Evolutionary conservation across 257 asterid species (phyloP), one percentile per base, ranked within the genome.

Genomic region (Scutellaria minor): DNA sequence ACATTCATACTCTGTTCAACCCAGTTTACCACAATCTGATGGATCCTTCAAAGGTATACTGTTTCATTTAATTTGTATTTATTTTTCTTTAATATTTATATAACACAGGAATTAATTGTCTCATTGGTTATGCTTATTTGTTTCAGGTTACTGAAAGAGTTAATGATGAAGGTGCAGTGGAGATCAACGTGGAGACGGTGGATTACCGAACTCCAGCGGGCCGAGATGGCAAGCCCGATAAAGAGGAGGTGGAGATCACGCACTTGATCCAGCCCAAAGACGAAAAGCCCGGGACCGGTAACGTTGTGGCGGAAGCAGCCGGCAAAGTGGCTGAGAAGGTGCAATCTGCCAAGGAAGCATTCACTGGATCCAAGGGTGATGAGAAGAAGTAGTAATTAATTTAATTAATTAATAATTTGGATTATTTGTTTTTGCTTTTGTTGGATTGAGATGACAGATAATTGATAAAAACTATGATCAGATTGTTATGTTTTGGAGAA

Each of bases 141-240:
- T 15, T 45, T 13, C 72, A 79, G 85, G 86, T 41, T 37, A 75
- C n/a, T 0, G 80, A 76, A 62, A 65, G 20, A 41, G 54, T 59
- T 14, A 80, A 78, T 27, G 75, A 78, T 22, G 86, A 71, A 1
- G 84, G 87, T 1, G 78, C 65, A 11, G 74, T 3, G 60, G 86
- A 85, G 80, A 22, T 54, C 15, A 79, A 75, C 35, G 86, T 86
- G 75, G 75, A 79, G 20, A 67, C 88, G 1, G 83, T 69, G 50
- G 86, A 83, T 68, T 70, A 77, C 68, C 80, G 84, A 24, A 61
- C 48, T 42, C 56, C 86, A 42, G 78, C 85, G 47, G 90, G 88
- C 5, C 51, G 56, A 9, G 84, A 70, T 7, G 42, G 20, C 1
- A 76, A 68, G 66, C 77, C 90, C 12, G 15, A 59, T 7, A 69